phyloP scores from a whole-genome alignment of 441 rosid species.

The Breynia disticha region DNA sequence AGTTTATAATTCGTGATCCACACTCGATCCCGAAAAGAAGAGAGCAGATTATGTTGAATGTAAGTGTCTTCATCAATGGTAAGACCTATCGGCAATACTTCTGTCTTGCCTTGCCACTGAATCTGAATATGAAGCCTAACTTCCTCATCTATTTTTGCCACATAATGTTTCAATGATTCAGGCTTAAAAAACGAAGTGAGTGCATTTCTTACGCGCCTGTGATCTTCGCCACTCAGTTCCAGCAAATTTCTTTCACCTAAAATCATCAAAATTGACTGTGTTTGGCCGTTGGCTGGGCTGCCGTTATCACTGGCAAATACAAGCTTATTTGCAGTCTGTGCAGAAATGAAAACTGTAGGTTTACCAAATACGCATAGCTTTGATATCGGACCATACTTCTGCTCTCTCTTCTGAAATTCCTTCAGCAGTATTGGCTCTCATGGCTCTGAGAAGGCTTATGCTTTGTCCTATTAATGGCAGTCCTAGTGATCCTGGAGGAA shows the following conservation, averaged over 20 bases:
- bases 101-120: slow-evolving; percentile 32
- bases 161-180: slow-evolving; percentile 27
- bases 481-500: slow-evolving; percentile 29
- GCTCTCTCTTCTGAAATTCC: slow-evolving; percentile 16
- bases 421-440: slow-evolving; percentile 19
- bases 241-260: slow-evolving; percentile 27
- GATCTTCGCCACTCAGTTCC: slow-evolving; percentile 31
- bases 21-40: slow-evolving; percentile 26
- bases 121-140: slow-evolving; percentile 24
- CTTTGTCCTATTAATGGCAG: slow-evolving; percentile 21
- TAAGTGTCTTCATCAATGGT: slow-evolving; percentile 6
- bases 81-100: not conserved
- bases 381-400: slow-evolving; percentile 24
- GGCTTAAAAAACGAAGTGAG: slow-evolving; percentile 32
- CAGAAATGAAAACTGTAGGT: slow-evolving; percentile 25
- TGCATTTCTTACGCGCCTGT: slow-evolving; percentile 33
- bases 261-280: slow-evolving; percentile 15
- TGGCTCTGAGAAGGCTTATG: slow-evolving; percentile 17
- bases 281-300: slow-evolving; percentile 14
- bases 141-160: slow-evolving; percentile 36
- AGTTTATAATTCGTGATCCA: slow-evolving; percentile 12
- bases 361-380: slow-evolving; percentile 25
- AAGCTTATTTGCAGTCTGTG: slow-evolving; percentile 37
- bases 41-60: slow-evolving; percentile 33
- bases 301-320: slow-evolving; percentile 17